Evolutionary conservation across 2,329 filamentous ascomycete species (phyloP).

Genomic region (Aureobasidium pullulans): DNA sequence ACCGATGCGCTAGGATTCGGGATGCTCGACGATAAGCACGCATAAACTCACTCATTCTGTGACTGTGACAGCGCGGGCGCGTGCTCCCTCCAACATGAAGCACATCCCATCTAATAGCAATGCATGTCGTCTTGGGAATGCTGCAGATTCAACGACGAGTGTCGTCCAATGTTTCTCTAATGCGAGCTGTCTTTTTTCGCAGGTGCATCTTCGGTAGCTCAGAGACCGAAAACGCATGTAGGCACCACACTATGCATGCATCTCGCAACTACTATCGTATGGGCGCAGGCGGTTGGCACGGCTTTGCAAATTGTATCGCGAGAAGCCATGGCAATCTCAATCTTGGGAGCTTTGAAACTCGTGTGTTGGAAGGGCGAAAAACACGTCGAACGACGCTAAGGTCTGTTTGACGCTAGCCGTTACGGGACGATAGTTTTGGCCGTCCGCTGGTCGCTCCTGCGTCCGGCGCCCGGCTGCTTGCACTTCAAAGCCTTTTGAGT

Average conservation of each 20-base stretch:
- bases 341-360: constrained; percentile 6
- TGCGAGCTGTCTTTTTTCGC: not conserved
- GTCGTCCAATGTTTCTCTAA: not conserved
- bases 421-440: not conserved
- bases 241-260: not conserved
- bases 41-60: not conserved
- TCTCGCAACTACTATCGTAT: constrained; percentile 3
- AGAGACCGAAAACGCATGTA: not conserved
- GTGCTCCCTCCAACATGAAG: not conserved
- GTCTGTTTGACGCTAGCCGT: not conserved
- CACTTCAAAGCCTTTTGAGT: not conserved
- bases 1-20: not conserved
- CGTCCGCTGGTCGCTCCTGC: not conserved
- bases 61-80: not conserved
- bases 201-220: constrained; percentile 1
- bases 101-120: constrained; percentile 3
- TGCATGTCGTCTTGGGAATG: not conserved
- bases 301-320: constrained; percentile 10
- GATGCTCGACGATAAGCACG: constrained; percentile 2
- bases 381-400: constrained; percentile 4
- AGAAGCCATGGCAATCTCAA: constrained; percentile 7
- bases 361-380: not conserved
- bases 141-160: constrained; percentile 7
- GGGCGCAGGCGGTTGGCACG: constrained; percentile 11
- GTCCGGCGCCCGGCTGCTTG: not conserved